Evolutionary conservation across 768 basidiomycete species (phyloP).

Genomic region (Galerina marginata): DNA sequence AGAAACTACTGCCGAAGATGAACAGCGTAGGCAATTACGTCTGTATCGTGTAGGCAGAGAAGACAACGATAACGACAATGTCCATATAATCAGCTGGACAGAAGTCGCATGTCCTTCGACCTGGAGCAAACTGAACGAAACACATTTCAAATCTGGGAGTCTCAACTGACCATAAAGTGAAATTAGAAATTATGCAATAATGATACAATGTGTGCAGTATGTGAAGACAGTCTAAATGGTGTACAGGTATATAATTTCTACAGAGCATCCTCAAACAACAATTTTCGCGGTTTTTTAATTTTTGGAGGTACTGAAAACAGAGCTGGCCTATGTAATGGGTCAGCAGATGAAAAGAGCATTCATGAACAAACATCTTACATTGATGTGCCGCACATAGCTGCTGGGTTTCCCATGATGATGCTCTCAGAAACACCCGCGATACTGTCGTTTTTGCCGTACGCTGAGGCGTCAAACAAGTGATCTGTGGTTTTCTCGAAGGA

Average conservation of each 20-base stretch:
- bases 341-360: not conserved
- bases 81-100: constrained; percentile 1
- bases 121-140: constrained; percentile 1
- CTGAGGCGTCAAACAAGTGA: constrained; percentile 96
- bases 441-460: constrained; percentile 92
- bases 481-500: constrained; percentile 99
- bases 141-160: constrained; percentile 2
- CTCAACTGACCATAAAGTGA: not conserved
- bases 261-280: constrained; percentile 55
- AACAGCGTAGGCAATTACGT: constrained; percentile 20
- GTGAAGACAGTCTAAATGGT: constrained; percentile 9
- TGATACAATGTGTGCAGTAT: constrained; percentile 20
- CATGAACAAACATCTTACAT: constrained; percentile 60
- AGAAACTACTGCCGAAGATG: constrained; percentile 16
- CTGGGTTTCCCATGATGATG: constrained; percentile 99
- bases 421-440: constrained; percentile 98
- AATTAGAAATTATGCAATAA: constrained; percentile 22
- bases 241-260: constrained; percentile 25
- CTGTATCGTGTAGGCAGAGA: constrained; percentile 13
- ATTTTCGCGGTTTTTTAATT: constrained; percentile 52
- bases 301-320: constrained; percentile 49
- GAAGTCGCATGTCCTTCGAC: not conserved
- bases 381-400: constrained; percentile 92
- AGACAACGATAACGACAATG: not conserved
- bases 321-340: constrained; percentile 46